Base-by-base conservation (phyloP, 2,329 filamentous ascomycete species). In the Lasiodiplodia hormozganensis region DNA sequence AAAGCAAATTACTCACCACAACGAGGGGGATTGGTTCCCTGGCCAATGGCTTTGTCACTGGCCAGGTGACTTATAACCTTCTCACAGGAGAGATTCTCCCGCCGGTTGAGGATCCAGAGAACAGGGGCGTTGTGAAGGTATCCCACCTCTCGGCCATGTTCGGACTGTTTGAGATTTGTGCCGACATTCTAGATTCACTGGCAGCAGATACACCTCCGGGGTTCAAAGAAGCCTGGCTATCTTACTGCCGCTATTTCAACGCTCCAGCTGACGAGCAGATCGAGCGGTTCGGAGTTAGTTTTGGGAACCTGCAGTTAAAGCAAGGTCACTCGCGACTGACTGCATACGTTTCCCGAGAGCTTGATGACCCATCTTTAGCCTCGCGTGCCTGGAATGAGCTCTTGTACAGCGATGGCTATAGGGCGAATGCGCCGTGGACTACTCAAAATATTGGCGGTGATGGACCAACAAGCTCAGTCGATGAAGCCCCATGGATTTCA, bases 301-400 rank as follows among this genome's bases (percentile, higher is more conserved):
- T 79, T 70, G 76, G 83, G n/a, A 81, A 70, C 3, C 69, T 84
- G 4, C 85, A 76, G 57, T 76, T 89, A 60, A 78, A 79, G 58
- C 87, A 89, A 72, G 87, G 84, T 0, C 88, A 89, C 73, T 88
- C 87, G 1, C 82, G 87, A 2, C 78, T 89, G 8, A 85, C 87
- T 1, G 87, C 87, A 0, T 88, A 86, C 71, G 84, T 81, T 2
- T 85, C 86, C 0, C 73, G 76, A 25, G 77, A 80, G 67, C 73
- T 76, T 0, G 75, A 76, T 4, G 87, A 88, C 67, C 76, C 76
- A 0, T 85, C 82, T 0, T 77, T 87, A 3, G 86, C 85, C 0
- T 71, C 77, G 18, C 79, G 85, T 2, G 86, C 86, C 0, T 89
- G 87, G 87, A 76, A 77, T 0, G 85, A 88, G 74, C 88, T 87